Conservation (phyloP, 23 red algal species). For the Agarophyton chilense region DNA sequence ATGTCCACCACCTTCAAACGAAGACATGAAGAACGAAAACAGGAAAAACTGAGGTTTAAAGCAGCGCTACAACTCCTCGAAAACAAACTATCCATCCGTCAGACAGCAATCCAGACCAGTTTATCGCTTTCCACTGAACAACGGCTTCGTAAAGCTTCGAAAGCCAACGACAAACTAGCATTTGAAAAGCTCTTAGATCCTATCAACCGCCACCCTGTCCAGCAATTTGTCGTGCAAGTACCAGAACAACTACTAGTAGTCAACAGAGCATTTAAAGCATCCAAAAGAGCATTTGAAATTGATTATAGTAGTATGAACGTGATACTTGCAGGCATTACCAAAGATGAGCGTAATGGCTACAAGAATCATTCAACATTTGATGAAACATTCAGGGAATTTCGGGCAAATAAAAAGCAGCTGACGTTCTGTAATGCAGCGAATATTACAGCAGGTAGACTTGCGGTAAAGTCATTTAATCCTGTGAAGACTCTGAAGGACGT, state of each 20-base stretch:
- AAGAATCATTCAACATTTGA: background rate
- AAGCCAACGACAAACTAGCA: too few relatives aligned
- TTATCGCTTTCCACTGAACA: too few relatives aligned
- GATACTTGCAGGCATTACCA: background rate
- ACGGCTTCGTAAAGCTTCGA: too few relatives aligned
- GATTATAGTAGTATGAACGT: background rate
- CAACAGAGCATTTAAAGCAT: background rate
- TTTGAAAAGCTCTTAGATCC: conserved; percentile 10
- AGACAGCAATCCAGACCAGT: too few relatives aligned
- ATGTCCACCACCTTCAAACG: too few relatives aligned
- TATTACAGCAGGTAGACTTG: background rate
- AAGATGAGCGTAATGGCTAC: background rate
- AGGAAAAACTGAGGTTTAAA: too few relatives aligned
- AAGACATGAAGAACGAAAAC: too few relatives aligned
- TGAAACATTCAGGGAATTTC: background rate
- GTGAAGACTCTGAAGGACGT: background rate
- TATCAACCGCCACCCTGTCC: background rate
- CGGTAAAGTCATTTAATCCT: background rate
- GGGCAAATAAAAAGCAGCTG: background rate
- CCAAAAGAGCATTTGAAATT: background rate
- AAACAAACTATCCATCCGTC: too few relatives aligned
- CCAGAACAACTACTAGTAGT: background rate
- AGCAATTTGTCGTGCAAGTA: background rate
- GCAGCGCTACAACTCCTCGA: too few relatives aligned
- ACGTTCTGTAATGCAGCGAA: background rate